Evolutionary conservation across 371 early-diverging fungal genomes (phyloP).

Genomic region (Actinomortierella wolfii): DNA sequence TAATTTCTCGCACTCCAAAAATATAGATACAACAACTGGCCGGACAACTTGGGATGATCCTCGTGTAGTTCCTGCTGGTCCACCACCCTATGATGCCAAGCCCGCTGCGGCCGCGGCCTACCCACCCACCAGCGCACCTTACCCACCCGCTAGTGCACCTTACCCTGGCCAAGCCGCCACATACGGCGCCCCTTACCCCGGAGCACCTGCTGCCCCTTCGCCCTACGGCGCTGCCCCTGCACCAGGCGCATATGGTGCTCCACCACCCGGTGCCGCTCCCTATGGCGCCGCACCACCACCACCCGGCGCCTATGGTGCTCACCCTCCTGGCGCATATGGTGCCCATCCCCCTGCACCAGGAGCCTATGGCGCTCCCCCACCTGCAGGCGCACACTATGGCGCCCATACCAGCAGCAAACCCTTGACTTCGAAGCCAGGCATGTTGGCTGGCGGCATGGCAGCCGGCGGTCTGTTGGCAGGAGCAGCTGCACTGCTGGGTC

Average conservation of each 20-base stretch:
- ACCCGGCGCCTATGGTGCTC: neutral
- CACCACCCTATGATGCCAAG: neutral
- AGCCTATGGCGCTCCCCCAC: neutral
- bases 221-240: constrained; percentile 17
- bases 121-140: neutral
- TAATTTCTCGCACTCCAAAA: neutral
- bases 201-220: constrained; percentile 8
- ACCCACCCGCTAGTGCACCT: neutral
- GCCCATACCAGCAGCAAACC: constrained; percentile 4
- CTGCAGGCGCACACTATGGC: constrained; percentile 10
- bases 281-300: constrained; percentile 11
- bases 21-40: neutral
- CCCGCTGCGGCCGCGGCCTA: neutral
- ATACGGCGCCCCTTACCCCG: constrained; percentile 13
- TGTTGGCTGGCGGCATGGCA: neutral
- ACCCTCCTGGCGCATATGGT: neutral
- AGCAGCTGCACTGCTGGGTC: constrained; percentile 1
- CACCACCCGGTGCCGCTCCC: too few relatives aligned
- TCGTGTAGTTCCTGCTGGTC: neutral
- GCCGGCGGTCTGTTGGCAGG: constrained; percentile 17
- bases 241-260: constrained; percentile 15
- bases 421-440: too few relatives aligned
- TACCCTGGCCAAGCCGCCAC: constrained; percentile 12
- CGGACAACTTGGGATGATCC: neutral
- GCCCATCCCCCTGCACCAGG: constrained; percentile 2